These are phyloP conservation scores for Diaporthe ilicicola DNA, from an alignment of 2,329 filamentous ascomycete species.

Conservation along the genomic window DNA sequence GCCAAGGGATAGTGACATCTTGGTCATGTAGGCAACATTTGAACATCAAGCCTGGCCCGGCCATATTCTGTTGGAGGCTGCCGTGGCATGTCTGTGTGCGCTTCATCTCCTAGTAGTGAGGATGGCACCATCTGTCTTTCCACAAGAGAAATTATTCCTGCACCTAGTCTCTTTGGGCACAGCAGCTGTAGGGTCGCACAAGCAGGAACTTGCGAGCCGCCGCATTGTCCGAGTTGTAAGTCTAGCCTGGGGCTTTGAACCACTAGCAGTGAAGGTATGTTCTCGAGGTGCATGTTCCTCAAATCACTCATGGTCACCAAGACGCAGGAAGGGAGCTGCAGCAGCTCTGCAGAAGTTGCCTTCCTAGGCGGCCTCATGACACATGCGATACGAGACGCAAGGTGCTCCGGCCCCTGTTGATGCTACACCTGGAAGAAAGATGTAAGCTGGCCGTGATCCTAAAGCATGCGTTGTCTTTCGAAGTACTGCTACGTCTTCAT, in stretches of 20 bases:
- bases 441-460: not conserved
- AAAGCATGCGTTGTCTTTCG: not conserved
- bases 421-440: not conserved
- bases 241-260: not conserved
- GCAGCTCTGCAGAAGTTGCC: not conserved
- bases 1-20: not conserved
- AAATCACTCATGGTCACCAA: not conserved
- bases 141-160: conserved; percentile 23
- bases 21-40: not conserved
- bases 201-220: conserved; percentile 4
- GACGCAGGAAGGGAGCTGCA: not conserved
- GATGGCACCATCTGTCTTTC: conserved; percentile 6
- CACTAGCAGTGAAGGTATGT: not conserved
- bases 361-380: conserved; percentile 4
- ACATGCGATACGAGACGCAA: conserved; percentile 17
- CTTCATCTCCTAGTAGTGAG: not conserved
- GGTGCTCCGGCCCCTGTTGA: not conserved
- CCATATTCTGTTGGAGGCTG: not conserved
- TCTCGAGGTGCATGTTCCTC: not conserved
- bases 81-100: not conserved
- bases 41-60: not conserved
- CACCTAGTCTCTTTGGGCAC: conserved; percentile 17
- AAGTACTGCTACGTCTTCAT: not conserved
- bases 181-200: conserved; percentile 15
- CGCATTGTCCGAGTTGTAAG: conserved; percentile 24